These are phyloP conservation scores for Penicillium capsulatum DNA, from an alignment of 2,329 filamentous ascomycete genomes.

Conservation along the genomic window DNA sequence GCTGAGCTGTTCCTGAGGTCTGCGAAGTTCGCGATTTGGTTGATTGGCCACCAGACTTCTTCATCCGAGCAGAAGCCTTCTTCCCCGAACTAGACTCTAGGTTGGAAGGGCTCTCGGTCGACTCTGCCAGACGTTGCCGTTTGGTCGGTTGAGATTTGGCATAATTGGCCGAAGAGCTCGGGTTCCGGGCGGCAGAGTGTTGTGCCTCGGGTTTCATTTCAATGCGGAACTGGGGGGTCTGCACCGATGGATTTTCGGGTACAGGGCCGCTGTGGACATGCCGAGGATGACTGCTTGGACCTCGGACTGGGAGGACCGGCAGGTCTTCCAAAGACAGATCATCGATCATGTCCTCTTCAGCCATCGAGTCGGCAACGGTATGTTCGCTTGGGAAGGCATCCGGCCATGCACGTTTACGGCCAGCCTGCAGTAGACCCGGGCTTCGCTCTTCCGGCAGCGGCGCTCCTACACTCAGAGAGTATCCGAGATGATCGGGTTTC, in stretches of 20 bases:
- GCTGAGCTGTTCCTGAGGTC: slow-evolving; percentile 12
- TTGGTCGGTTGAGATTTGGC: slow-evolving; percentile 17
- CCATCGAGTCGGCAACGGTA: slow-evolving; percentile 32
- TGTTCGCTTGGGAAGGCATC: slow-evolving; percentile 26
- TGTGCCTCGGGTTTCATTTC: background rate
- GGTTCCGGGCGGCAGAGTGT: too few relatives aligned
- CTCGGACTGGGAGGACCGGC: slow-evolving; percentile 19
- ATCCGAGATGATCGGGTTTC: slow-evolving; percentile 11
- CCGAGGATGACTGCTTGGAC: slow-evolving; percentile 23
- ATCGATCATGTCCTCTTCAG: slow-evolving; percentile 30
- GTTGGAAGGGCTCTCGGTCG: slow-evolving; percentile 6
- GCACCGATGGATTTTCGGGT: slow-evolving; percentile 2
- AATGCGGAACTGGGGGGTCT: background rate
- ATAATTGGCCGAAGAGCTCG: too few relatives aligned
- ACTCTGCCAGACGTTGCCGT: slow-evolving; percentile 27
- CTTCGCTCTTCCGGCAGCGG: slow-evolving; percentile 31
- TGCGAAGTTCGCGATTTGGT: slow-evolving; percentile 11
- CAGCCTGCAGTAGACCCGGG: slow-evolving; percentile 33
- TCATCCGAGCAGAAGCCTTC: slow-evolving; percentile 21
- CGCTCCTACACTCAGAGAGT: slow-evolving; percentile 7
- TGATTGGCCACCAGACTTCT: slow-evolving; percentile 25
- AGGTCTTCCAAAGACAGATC: slow-evolving; percentile 23
- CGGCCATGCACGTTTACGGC: slow-evolving; percentile 32
- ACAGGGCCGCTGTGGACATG: slow-evolving; percentile 3
- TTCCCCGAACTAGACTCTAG: slow-evolving; percentile 9